These are phyloP conservation scores for Comarum palustre DNA, from an alignment of 306 rosid genomes.

Conservation along the genomic window DNA sequence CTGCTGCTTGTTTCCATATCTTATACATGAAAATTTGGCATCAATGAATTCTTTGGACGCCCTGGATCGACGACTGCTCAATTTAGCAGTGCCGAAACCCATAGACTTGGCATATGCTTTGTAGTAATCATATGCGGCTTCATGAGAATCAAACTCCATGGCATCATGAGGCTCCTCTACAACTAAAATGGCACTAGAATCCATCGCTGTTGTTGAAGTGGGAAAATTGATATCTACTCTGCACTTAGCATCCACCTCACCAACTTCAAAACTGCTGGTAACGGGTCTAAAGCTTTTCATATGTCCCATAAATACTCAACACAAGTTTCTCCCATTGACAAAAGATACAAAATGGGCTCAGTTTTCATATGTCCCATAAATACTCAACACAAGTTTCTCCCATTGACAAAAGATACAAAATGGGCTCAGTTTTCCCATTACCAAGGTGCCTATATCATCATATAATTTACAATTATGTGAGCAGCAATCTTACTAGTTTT, in stretches of 20 bases:
- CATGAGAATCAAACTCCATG: constrained; percentile 31
- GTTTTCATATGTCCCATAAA: constrained; percentile 12
- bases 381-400: constrained; percentile 14
- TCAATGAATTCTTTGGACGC: constrained; percentile 31
- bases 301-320: constrained; percentile 2
- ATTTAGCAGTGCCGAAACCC: constrained; percentile 32
- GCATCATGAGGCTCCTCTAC: constrained; percentile 31
- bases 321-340: constrained; percentile 21
- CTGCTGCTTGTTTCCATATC: constrained; percentile 31
- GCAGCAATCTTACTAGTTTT: background rate
- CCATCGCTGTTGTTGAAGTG: constrained; percentile 20
- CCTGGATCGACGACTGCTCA: constrained; percentile 34
- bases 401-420: constrained; percentile 9
- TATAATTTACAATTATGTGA: background rate
- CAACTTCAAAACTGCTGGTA: constrained; percentile 13
- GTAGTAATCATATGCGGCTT: constrained; percentile 29
- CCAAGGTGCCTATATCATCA: background rate
- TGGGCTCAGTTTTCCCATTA: constrained; percentile 24
- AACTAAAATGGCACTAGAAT: background rate
- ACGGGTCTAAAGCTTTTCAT: constrained; percentile 17
- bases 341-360: constrained; percentile 1
- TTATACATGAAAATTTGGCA: constrained; percentile 33
- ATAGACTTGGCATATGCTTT: constrained; percentile 30
- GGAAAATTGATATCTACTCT: constrained; percentile 26
- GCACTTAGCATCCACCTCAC: constrained; percentile 16